Evolutionary conservation across 768 basidiomycete species (phyloP).

Genomic region (Serendipita vermifera): DNA sequence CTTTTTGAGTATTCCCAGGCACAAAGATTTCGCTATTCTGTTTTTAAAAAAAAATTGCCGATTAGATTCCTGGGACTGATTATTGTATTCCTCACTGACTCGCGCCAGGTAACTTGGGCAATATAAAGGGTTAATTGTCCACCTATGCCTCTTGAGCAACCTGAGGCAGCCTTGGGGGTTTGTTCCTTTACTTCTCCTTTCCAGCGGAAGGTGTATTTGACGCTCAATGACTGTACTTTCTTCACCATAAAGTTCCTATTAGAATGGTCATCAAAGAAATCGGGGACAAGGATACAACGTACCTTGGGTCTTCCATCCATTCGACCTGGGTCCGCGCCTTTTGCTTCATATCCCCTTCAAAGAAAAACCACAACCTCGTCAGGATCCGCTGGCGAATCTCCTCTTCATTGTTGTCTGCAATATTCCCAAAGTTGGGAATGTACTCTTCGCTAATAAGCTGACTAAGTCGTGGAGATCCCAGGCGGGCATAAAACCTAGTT

Average conservation of each 20-base stretch:
- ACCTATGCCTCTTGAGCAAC: slow-evolving; percentile 86
- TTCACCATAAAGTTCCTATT: slow-evolving; percentile 27
- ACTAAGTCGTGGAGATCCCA: slow-evolving; percentile 67
- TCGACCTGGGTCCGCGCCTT: slow-evolving; percentile 44
- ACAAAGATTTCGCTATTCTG: slow-evolving; percentile 76
- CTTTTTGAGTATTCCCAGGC: slow-evolving; percentile 60
- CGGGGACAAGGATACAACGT: slow-evolving; percentile 53
- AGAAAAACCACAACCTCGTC: slow-evolving; percentile 77
- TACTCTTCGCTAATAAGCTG: slow-evolving; percentile 67
- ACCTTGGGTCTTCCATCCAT: slow-evolving; percentile 44
- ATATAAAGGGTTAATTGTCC: background rate
- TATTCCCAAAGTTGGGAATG: slow-evolving; percentile 41
- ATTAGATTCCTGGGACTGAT: no score
- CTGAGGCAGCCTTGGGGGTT: slow-evolving; percentile 55
- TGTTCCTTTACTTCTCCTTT: slow-evolving; percentile 34
- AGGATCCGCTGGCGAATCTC: slow-evolving; percentile 53
- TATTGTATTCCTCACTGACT: no score
- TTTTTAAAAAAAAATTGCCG: background rate
- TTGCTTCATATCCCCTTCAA: slow-evolving; percentile 73
- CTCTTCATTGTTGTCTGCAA: slow-evolving; percentile 32
- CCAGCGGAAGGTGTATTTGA: slow-evolving; percentile 33
- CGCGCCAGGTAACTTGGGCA: no score
- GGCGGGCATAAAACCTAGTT: slow-evolving; percentile 51
- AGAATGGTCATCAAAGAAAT: slow-evolving; percentile 50
- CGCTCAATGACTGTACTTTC: background rate